phyloP scores from a whole-genome alignment of 1,284 basidiomycete species.

The Anthracocystis panici-leucophaei region DNA sequence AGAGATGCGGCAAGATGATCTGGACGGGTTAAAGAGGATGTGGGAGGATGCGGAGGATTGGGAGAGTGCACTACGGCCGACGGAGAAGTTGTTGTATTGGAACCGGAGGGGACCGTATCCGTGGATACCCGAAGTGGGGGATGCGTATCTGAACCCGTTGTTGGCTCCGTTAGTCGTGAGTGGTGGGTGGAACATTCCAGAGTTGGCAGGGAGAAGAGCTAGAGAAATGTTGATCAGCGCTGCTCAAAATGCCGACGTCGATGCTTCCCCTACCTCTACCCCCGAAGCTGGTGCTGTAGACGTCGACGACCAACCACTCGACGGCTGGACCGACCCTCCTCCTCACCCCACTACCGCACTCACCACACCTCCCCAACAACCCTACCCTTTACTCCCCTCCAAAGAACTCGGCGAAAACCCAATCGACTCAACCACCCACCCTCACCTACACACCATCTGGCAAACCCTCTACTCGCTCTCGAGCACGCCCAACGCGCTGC shows the following conservation, averaged over 20 bases:
- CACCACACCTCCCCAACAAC: background rate
- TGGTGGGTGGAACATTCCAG: constrained; percentile 35
- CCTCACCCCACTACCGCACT: background rate
- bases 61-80: constrained; percentile 25
- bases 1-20: constrained; percentile 23
- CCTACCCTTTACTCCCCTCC: constrained; percentile 22
- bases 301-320: constrained; percentile 16
- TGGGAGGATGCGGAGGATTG: constrained; percentile 44
- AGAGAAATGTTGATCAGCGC: constrained; percentile 3
- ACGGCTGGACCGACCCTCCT: constrained; percentile 17
- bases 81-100: constrained; percentile 42
- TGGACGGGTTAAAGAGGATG: constrained; percentile 14
- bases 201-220: background rate
- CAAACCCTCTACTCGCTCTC: constrained; percentile 8
- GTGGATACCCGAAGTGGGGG: constrained; percentile 11
- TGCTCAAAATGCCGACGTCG: background rate
- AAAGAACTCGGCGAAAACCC: constrained; percentile 47
- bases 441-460: constrained; percentile 24
- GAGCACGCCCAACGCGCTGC: constrained; percentile 8
- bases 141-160: constrained; percentile 18
- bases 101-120: constrained; percentile 27
- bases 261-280: no score
- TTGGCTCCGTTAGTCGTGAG: constrained; percentile 15
- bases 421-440: constrained; percentile 22
- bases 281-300: background rate